Evolutionary conservation across 2,329 filamentous ascomycete species (phyloP), one percentile per base, ranked within the genome.

Genomic region (Neofusicoccum laricinum): DNA sequence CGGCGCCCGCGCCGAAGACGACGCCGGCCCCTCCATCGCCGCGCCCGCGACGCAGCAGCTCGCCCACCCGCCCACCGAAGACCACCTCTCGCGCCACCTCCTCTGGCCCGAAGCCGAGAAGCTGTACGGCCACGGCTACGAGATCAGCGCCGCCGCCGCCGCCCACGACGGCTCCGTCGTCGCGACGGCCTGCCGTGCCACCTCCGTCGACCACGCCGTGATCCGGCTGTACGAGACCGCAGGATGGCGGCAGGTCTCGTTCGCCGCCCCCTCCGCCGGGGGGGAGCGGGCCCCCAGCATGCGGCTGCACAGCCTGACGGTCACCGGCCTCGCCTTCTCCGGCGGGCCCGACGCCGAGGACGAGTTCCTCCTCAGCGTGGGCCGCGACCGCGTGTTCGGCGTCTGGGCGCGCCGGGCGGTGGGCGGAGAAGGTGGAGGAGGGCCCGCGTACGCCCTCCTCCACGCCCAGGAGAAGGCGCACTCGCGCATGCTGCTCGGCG

Each of bases 81-180:
- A 98, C 76, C 89, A 92, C 63, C 86, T 99, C 2, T 90, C 93
- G 25, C 88, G 93, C 8, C 89, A 96, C 75, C 96, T 95, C 0
- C 86, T 99, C 36, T 99, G 93, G 93, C 95, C 95, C 2, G 95
- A 99, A 75, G 87, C 87, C 6, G 95, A 99, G 77, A 99, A 99
- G 80, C 85, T 99, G 1, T 99, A 99, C 78, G 95, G 95, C 1
- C 95, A 99, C 78, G 95, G 95, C 34, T 97, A 97, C 78, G 95
- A 99, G 77, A 94, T 99, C 57, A 96, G 92, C 1, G 90, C 92
- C 41, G 55, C 30, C 15, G 91, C 93, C 11, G 85, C 89, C 7
- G 92, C 88, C 71, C 86, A 91, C 72, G 88, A 93, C 70, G 90
- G 90, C 12, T 81, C 78, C 3, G 77, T 97, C 21, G 84, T 99